Percentiles rank a stretch among this genome's conserved stretches.
Evolutionary conservation across 1,284 basidiomycete species (phyloP).

Genomic region (Sanghuangporus sanghuang): DNA sequence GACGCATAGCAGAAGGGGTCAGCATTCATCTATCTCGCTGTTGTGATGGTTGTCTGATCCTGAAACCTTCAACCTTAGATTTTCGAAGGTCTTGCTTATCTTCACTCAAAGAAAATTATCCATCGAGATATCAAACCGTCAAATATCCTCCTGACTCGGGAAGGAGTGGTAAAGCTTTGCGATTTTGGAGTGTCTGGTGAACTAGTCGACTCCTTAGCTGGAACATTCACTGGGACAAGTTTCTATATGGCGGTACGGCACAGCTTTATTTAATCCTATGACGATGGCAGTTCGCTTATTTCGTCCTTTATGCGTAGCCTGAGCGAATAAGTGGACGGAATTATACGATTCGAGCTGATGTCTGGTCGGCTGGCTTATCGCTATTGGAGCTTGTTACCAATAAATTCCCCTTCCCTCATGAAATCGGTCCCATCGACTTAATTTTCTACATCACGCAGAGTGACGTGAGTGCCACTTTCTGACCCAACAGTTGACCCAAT

Average conservation of each 20-base stretch:
- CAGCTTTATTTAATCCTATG: slow-evolving; percentile 16
- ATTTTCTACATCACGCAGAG: slow-evolving; percentile 87
- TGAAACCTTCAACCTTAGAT: slow-evolving; percentile 44
- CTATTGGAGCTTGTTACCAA: slow-evolving; percentile 93
- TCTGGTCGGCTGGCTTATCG: slow-evolving; percentile 97
- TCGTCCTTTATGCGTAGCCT: slow-evolving; percentile 50
- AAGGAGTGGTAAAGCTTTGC: slow-evolving; percentile 87
- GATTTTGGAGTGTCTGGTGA: slow-evolving; percentile 98
- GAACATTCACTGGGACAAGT: slow-evolving; percentile 95
- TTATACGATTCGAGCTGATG: slow-evolving; percentile 93
- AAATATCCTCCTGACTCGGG: slow-evolving; percentile 84
- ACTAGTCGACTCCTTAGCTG: slow-evolving; percentile 85
- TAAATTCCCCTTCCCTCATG: slow-evolving; percentile 92
- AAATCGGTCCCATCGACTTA: slow-evolving; percentile 89
- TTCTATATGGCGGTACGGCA: slow-evolving; percentile 92
- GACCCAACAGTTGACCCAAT: neutral
- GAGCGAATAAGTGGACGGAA: slow-evolving; percentile 87
- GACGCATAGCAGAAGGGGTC: slow-evolving; percentile 88
- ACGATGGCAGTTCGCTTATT: neutral
- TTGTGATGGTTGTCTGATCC: slow-evolving; percentile 17
- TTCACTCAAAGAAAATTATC: slow-evolving; percentile 89
- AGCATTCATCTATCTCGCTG: slow-evolving; percentile 26
- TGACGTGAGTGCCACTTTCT: slow-evolving; percentile 45
- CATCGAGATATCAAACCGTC: slow-evolving; percentile 98
- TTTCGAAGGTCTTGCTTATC: slow-evolving; percentile 86